These are phyloP conservation scores for Nannochloropsis limnetica DNA, from an alignment of 352 stramenopile genomes.

Conservation along the genomic window DNA sequence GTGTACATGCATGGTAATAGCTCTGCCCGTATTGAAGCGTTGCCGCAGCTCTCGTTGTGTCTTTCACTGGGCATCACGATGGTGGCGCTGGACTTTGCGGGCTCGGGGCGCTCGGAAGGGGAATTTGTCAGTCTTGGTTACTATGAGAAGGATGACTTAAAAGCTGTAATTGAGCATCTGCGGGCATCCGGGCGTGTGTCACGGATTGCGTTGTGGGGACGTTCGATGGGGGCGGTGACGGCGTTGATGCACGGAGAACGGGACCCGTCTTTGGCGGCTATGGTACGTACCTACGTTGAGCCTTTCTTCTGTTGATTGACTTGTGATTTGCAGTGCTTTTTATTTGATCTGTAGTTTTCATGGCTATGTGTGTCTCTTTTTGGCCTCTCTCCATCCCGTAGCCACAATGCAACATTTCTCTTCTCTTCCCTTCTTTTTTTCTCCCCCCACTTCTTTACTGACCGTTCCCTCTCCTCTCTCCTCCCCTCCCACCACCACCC, in stretches of 20 bases:
- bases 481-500: slow-evolving; percentile 70
- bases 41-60: slow-evolving; percentile 74
- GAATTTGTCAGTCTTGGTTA: slow-evolving; percentile 95
- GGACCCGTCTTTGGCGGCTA: slow-evolving; percentile 84
- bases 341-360: background rate
- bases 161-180: slow-evolving; percentile 83
- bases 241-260: slow-evolving; percentile 90
- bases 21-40: slow-evolving; percentile 72
- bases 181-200: slow-evolving; percentile 73
- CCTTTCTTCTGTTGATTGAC: too few relatives aligned
- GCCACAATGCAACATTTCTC: background rate
- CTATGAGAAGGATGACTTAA: slow-evolving; percentile 82
- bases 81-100: slow-evolving; percentile 91
- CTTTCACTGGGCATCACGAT: slow-evolving; percentile 83
- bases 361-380: background rate
- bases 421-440: background rate
- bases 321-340: slow-evolving; percentile 32
- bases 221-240: slow-evolving; percentile 94
- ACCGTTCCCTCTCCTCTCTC: slow-evolving; percentile 64
- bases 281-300: slow-evolving; percentile 48
- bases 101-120: slow-evolving; percentile 85
- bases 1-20: slow-evolving; percentile 98
- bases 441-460: background rate
- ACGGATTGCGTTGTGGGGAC: slow-evolving; percentile 90
- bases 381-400: background rate